Evolutionary conservation across 2,329 filamentous ascomycete genomes (phyloP).

Genomic region (Xylariaceae sp.): DNA sequence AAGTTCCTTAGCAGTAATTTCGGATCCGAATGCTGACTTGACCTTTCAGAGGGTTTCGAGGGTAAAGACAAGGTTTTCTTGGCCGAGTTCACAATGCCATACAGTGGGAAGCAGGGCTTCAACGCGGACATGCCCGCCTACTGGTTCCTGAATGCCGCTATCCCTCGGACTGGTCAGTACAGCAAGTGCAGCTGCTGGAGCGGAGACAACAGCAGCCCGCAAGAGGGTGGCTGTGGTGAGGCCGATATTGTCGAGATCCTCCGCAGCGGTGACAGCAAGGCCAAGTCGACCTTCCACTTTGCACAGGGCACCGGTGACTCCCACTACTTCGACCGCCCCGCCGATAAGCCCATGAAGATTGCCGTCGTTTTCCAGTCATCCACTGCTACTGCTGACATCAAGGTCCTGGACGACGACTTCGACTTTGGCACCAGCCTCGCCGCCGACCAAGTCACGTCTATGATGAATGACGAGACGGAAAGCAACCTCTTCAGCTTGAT

Average conservation of each 20-base stretch:
- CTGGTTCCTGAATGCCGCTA: conserved; percentile 75
- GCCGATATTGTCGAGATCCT: conserved; percentile 77
- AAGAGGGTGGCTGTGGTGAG: conserved; percentile 65
- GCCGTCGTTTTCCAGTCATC: conserved; percentile 63
- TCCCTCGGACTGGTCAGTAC: conserved; percentile 73
- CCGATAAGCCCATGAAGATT: conserved; percentile 60
- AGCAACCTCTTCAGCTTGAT: conserved; percentile 34
- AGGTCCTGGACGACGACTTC: conserved; percentile 48
- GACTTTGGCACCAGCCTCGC: conserved; percentile 46
- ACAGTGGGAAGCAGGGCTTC: conserved; percentile 53
- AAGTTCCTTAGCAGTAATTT: conserved; percentile 24
- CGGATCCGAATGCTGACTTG: neutral
- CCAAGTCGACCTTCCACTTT: conserved; percentile 72
- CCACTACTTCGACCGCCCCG: conserved; percentile 72
- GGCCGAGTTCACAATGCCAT: conserved; percentile 73
- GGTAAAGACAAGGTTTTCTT: conserved; percentile 74
- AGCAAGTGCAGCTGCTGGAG: conserved; percentile 73
- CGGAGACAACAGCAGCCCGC: conserved; percentile 38
- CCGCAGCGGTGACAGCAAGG: conserved; percentile 62
- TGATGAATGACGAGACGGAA: conserved; percentile 33
- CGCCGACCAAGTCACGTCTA: conserved; percentile 40
- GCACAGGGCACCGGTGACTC: conserved; percentile 66
- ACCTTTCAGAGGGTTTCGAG: conserved; percentile 64
- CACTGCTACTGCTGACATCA: conserved; percentile 57
- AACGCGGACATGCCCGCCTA: conserved; percentile 72